Evolutionary conservation across 2,329 filamentous ascomycete genomes (phyloP), one percentile per base, ranked within the genome.

Genomic region (Diplodia intermedia): DNA sequence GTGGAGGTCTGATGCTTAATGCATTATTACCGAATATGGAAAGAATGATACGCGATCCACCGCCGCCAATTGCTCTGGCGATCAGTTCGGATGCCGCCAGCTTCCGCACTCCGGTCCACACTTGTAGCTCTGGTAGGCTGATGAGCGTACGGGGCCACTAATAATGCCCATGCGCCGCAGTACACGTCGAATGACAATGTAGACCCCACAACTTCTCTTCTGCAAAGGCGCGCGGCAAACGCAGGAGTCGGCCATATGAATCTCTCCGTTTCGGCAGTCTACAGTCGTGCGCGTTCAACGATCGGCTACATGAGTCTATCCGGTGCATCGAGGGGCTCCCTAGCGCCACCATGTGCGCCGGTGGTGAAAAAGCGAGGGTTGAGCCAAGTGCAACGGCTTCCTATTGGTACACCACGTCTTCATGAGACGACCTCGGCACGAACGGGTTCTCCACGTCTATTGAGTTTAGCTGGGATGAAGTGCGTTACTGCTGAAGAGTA

Each of bases 401-500:
- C 40, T 12, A 60, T 43, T 60, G 55, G 55, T 29, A 23, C 33
- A 3, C 31, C 31, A 33, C 5, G 23, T 33, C 31, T 50, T 31
- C 29, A 53, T 14, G 50, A 52, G 47, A 52, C 43, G 60, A 47
- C 43, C 60, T 63, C 60, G 43, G 60, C 36, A 52, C 33, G 4
- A 26, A 9, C 29, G 2, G 5, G 15, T n/a, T 52, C 47, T 31
- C 57, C 29, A 26, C 43, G 12, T 3, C 15, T 14, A 20, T 33
- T 5, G 1, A 33, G 20, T 38, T n/a, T 49, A 38, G 40, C 40
- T 20, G 15, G 43, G 26, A 14, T 15, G 40, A 29, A 11, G 7
- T 20, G n/a, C 11, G 40, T 8, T 4, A 3, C 3, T 20, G 23
- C 26, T 29, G 11, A 15, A 1, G 40, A 23, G 9, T 4, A n/a